These are phyloP conservation scores for Graphiopsis chlorocephala DNA, from an alignment of 2,329 filamentous ascomycete genomes.

Conservation along the genomic window DNA sequence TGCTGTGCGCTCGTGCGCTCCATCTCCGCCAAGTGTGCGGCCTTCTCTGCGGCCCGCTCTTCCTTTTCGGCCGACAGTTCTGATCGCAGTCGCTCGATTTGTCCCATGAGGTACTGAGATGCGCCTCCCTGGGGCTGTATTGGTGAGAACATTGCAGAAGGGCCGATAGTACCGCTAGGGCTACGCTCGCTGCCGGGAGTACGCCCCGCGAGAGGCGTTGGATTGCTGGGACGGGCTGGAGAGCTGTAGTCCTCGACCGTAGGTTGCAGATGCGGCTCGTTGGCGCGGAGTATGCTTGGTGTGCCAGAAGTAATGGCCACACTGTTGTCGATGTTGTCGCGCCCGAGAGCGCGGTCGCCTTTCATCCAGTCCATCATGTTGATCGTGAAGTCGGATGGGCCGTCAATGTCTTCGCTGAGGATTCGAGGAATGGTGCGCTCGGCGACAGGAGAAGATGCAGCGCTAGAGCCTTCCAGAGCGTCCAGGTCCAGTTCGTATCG, in stretches of 20 bases:
- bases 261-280: not conserved
- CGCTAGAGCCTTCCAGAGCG: conserved; percentile 23
- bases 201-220: not conserved
- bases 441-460: conserved; percentile 7
- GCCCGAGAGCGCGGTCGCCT: conserved; percentile 20
- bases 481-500: conserved; percentile 35
- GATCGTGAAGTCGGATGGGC: conserved; percentile 38
- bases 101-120: conserved; percentile 2
- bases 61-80: conserved; percentile 18
- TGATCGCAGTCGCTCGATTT: conserved; percentile 23
- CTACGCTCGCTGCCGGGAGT: conserved; percentile 11
- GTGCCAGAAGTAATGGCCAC: conserved; percentile 9
- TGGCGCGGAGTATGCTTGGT: conserved; percentile 1
- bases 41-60: conserved; percentile 4
- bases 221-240: conserved; percentile 9
- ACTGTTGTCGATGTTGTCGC: conserved; percentile 21
- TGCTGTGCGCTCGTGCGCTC: conserved; percentile 9
- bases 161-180: not conserved
- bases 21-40: conserved; percentile 16
- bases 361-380: conserved; percentile 37
- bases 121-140: conserved; percentile 4
- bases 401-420: conserved; percentile 37
- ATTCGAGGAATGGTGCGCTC: conserved; percentile 19
- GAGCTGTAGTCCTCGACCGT: conserved; percentile 14
- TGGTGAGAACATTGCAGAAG: not conserved